Evolutionary conservation across 116 monocot genomes (phyloP).

Genomic region (Dioscorea cayenensis): DNA sequence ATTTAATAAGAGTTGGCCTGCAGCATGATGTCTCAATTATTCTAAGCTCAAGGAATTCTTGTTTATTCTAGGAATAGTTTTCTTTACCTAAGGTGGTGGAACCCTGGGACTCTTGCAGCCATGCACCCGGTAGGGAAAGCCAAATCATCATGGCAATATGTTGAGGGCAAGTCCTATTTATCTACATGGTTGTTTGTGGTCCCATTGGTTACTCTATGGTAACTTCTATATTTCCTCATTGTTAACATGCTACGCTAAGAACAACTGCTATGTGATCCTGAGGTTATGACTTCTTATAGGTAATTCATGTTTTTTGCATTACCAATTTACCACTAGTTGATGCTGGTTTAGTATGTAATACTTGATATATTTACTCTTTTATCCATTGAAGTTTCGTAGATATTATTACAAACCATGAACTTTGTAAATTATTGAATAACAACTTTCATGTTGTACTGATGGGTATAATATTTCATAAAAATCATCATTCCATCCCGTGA

Average conservation of each 20-base stretch:
- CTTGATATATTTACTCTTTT: no score
- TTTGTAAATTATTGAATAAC: no score
- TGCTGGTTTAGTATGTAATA: no score
- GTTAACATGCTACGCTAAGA: constrained; percentile 86
- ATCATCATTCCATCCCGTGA: no score
- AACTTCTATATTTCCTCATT: constrained; percentile 91
- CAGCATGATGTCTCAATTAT: not conserved
- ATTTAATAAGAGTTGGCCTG: no score
- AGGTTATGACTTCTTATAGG: constrained; percentile 99
- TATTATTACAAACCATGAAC: no score
- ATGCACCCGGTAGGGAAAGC: constrained; percentile 72
- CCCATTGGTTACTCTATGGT: constrained; percentile 87
- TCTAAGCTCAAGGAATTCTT: not conserved
- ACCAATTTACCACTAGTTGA: not conserved
- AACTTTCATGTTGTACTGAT: no score
- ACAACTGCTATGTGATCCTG: constrained; percentile 77
- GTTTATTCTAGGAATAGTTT: constrained; percentile 66
- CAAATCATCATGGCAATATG: constrained; percentile 78
- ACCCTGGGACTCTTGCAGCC: constrained; percentile 76
- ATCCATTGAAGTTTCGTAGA: no score
- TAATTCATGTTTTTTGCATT: constrained; percentile 9
- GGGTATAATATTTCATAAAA: no score
- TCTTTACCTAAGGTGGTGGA: constrained; percentile 96
- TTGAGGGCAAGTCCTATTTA: constrained; percentile 74
- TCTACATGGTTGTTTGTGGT: constrained; percentile 91